Evolutionary conservation across 2,329 filamentous ascomycete genomes (phyloP).

Genomic region (Colletotrichum gloeosporioides): DNA sequence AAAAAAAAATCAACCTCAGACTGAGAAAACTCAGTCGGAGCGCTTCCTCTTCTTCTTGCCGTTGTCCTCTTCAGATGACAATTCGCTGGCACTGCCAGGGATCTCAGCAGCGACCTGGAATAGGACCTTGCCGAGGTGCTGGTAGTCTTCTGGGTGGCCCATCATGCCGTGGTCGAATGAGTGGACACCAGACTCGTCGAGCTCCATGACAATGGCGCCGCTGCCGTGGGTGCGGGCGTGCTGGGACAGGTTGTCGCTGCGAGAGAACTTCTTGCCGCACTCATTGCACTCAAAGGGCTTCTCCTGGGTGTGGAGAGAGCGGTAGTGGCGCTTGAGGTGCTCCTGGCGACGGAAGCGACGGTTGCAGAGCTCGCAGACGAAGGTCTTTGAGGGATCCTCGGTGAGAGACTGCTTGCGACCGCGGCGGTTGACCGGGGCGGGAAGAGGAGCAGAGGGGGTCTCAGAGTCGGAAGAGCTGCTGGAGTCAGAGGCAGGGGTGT

Average conservation of each 20-base stretch:
- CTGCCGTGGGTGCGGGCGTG: conserved; percentile 93
- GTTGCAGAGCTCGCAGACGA: conserved; percentile 94
- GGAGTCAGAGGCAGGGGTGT: conserved; percentile 35
- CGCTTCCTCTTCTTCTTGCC: conserved; percentile 82
- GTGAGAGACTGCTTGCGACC: conserved; percentile 98
- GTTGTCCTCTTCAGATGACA: conserved; percentile 58
- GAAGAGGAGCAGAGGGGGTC: conserved; percentile 45
- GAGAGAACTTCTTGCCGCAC: conserved; percentile 99
- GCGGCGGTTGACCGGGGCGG: conserved; percentile 79
- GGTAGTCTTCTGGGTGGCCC: conserved; percentile 61
- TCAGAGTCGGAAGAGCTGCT: conserved; percentile 49
- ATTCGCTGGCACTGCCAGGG: conserved; percentile 68
- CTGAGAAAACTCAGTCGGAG: conserved; percentile 53
- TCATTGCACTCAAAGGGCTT: conserved; percentile 98
- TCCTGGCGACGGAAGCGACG: conserved; percentile 98
- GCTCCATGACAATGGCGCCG: conserved; percentile 88
- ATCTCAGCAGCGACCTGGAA: conserved; percentile 81
- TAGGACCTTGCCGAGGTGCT: conserved; percentile 75
- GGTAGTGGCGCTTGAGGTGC: conserved; percentile 97
- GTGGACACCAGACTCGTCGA: conserved; percentile 70
- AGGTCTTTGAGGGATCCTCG: conserved; percentile 97
- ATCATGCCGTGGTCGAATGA: conserved; percentile 49
- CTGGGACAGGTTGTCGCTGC: conserved; percentile 96
- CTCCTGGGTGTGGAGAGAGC: conserved; percentile 96
- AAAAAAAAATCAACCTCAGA: conserved; percentile 13